Evolutionary conservation across 345 rosid species (phyloP).

Genomic region (Raphanus raphanistrum): DNA sequence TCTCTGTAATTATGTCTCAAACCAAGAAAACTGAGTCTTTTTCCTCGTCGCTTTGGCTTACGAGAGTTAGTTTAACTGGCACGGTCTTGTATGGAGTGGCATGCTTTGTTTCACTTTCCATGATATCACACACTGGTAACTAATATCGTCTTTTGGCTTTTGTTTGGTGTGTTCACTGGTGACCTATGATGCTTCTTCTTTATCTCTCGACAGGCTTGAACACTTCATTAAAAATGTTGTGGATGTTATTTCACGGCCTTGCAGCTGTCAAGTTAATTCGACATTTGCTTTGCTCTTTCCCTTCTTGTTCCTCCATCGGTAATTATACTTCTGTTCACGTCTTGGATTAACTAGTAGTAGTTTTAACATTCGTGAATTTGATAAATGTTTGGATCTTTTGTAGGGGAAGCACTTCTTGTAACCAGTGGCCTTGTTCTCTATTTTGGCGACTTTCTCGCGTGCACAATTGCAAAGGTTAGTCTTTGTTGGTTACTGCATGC

Average conservation of each 20-base stretch:
- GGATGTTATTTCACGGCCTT: constrained; percentile 80
- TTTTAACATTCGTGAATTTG: no score
- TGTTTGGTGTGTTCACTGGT: neutral
- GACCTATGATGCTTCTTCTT: neutral
- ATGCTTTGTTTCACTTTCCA: constrained; percentile 54
- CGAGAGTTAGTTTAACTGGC: constrained; percentile 51
- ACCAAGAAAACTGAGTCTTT: constrained; percentile 23
- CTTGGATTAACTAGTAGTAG: no score
- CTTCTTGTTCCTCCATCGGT: constrained; percentile 89
- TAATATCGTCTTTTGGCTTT: no score
- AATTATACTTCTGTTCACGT: neutral
- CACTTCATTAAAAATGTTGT: constrained; percentile 50
- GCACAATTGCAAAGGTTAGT: constrained; percentile 66
- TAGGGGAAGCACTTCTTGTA: constrained; percentile 87
- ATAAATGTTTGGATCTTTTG: neutral
- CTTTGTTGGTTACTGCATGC: neutral
- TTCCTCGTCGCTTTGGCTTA: constrained; percentile 31
- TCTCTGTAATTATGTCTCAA: constrained; percentile 43
- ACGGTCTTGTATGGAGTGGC: constrained; percentile 48
- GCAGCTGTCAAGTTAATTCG: constrained; percentile 65
- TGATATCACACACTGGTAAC: constrained; percentile 58
- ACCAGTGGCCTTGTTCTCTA: constrained; percentile 87
- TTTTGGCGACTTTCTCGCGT: constrained; percentile 81
- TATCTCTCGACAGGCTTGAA: constrained; percentile 54
- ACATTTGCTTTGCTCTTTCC: constrained; percentile 70